Percentiles rank a stretch among this genome's conserved stretches.
These are phyloP conservation scores for Xylaria arbuscula DNA, from an alignment of 2,329 filamentous ascomycete species.

Conservation along the genomic window DNA sequence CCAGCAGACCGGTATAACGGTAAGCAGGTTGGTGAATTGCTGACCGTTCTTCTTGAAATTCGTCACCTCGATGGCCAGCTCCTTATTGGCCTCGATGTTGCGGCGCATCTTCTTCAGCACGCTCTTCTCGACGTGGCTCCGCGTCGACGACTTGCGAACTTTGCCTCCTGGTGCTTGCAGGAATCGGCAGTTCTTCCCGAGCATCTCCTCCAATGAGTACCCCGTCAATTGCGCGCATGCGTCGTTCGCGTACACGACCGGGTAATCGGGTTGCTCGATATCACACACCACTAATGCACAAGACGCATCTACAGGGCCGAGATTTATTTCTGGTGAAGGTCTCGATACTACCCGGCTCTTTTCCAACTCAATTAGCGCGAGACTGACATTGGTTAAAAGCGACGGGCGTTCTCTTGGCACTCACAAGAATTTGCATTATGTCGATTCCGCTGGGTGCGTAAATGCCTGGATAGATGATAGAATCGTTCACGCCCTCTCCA, in stretches of 20 bases:
- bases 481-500: constrained; percentile 50
- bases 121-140: constrained; percentile 74
- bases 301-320: constrained; percentile 85
- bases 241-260: constrained; percentile 87
- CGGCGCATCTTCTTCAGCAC: constrained; percentile 66
- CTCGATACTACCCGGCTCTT: constrained; percentile 73
- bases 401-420: constrained; percentile 39
- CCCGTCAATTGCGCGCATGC: constrained; percentile 83
- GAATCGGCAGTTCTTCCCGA: constrained; percentile 86
- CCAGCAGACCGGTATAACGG: constrained; percentile 83
- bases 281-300: constrained; percentile 88
- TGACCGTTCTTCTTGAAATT: constrained; percentile 87
- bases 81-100: constrained; percentile 57
- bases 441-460: constrained; percentile 67
- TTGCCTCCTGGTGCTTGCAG: constrained; percentile 79
- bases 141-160: constrained; percentile 67
- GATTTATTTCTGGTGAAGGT: constrained; percentile 78
- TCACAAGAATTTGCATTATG: constrained; percentile 66
- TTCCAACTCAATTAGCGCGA: not conserved
- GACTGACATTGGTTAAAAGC: not conserved
- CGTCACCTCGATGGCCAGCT: constrained; percentile 67
- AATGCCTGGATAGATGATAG: constrained; percentile 66
- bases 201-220: constrained; percentile 77
- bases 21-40: constrained; percentile 82
- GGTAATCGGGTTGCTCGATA: constrained; percentile 75